Base-by-base conservation (phyloP, 2,329 filamentous ascomycete species). In the Sarocladium strictum region DNA sequence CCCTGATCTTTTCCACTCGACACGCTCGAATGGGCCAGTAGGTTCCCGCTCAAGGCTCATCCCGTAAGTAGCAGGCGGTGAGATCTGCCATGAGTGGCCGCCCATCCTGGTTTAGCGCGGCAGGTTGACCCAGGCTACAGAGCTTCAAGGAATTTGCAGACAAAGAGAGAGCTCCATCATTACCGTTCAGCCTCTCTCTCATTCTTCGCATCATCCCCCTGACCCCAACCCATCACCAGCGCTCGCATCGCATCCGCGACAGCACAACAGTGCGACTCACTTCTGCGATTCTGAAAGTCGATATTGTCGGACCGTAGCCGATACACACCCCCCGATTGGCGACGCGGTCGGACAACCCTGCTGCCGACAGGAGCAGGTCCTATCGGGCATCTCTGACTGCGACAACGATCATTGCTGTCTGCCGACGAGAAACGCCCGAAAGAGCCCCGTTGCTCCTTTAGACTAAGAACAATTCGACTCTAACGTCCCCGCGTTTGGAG, bases 171-270 rank as follows among this genome's bases (percentile, higher is more conserved):
- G 26, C 43, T 49, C 26, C 43, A 49, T 49, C 26, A 21, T 32
- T 24, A 29, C n/a, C 15, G 26, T 49, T 49, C 43, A 49, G 43
- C 43, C 43, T 49, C 43, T 49, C 43, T 24, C 43, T 49, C 43
- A 15, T 49, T 49, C 43, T 29, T 49, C 26, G 43, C 43, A 27
- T 27, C 43, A 43, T 43, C 49, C 35, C 27, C 27, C 15, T 7
- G 12, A 21, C 21, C 33, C 35, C 45, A 37, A 38, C 35, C 35
- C 47, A 21, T 33, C 35, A n/a, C 47, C 35, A 53, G 21, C 35
- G 29, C 47, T 29, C 27, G 23, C 54, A 61, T 63, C 55, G 59
- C 64, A 14, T 5, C 35, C 11, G 35, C 35, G n/a, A 5, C 38
- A n/a, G 58, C 55, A 21, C 57, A 59, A 53, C 41, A 19, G 21